phyloP scores from a whole-genome alignment of 2,329 filamentous ascomycete genomes.

The Fonsecaea erecta region DNA sequence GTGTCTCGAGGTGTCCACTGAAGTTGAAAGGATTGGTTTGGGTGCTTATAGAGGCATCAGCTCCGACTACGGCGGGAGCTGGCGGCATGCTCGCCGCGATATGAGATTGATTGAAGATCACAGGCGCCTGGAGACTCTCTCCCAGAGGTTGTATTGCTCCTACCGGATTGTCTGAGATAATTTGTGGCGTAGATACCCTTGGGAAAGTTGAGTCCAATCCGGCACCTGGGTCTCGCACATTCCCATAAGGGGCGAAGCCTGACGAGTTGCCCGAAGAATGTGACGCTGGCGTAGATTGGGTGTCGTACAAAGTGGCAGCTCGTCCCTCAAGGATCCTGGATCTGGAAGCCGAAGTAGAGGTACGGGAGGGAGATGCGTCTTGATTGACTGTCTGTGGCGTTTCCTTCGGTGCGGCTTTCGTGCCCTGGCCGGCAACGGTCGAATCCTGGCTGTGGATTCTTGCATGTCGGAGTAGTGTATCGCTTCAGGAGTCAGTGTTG shows the following conservation, averaged over 20 bases:
- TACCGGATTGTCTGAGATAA: background rate
- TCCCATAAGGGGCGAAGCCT: background rate
- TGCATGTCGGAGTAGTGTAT: slow-evolving; percentile 22
- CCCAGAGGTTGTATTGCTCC: background rate
- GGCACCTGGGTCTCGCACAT: background rate
- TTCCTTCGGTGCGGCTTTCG: background rate
- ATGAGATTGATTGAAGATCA: background rate
- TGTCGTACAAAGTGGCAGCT: background rate
- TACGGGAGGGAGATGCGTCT: background rate
- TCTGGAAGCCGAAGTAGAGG: background rate
- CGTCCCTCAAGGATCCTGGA: background rate
- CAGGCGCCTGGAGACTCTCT: background rate
- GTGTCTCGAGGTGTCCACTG: background rate
- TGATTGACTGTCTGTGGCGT: background rate
- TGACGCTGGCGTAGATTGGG: background rate
- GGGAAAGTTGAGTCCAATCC: background rate
- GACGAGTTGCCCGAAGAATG: background rate
- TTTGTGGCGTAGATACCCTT: background rate
- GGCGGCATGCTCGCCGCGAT: background rate
- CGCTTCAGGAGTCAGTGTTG: slow-evolving; percentile 10
- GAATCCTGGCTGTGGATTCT: slow-evolving; percentile 20
- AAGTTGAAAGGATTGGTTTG: background rate
- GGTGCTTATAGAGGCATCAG: background rate
- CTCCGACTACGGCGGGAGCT: background rate
- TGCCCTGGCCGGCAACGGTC: background rate